phyloP scores from a whole-genome alignment of 371 early-diverging fungal species.

The Rhizomucor pusillus region DNA sequence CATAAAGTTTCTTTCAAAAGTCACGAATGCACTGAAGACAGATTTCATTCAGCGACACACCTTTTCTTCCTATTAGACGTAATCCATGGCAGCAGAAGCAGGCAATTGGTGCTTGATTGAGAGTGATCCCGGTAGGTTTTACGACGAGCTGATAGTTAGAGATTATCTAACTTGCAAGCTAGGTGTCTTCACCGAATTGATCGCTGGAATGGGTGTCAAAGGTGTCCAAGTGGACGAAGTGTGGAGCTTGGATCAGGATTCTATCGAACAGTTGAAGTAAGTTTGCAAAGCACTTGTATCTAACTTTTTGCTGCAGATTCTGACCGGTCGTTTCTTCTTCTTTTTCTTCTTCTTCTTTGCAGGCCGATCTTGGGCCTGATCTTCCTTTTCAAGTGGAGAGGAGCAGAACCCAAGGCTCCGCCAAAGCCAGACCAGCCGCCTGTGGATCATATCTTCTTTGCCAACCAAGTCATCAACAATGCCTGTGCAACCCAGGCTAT shows the following conservation, averaged over 20 bases:
- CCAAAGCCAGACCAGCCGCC: constrained; percentile 31
- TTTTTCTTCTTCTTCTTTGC: constrained; percentile 1
- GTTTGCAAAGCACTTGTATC: constrained; percentile 1
- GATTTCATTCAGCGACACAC: no score
- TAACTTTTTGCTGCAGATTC: neutral
- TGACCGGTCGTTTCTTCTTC: neutral
- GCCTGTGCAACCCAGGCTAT: constrained; percentile 97
- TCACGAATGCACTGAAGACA: no score
- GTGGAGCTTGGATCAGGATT: constrained; percentile 68
- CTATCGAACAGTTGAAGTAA: constrained; percentile 64
- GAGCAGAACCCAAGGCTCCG: constrained; percentile 27
- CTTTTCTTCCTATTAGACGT: no score
- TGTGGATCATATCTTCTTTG: constrained; percentile 68
- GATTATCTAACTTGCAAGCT: neutral
- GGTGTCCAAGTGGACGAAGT: constrained; percentile 86
- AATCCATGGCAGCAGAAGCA: constrained; percentile 53
- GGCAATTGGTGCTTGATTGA: constrained; percentile 89
- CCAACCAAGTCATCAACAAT: constrained; percentile 74
- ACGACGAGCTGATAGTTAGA: neutral
- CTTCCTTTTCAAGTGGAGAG: constrained; percentile 89
- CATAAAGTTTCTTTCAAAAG: no score
- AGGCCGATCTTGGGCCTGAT: constrained; percentile 82
- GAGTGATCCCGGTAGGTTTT: constrained; percentile 77
- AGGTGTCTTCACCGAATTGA: constrained; percentile 92
- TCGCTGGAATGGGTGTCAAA: constrained; percentile 76